Base-by-base conservation (phyloP, 2,329 filamentous ascomycete genomes). In the Cladophialophora yegresii region DNA sequence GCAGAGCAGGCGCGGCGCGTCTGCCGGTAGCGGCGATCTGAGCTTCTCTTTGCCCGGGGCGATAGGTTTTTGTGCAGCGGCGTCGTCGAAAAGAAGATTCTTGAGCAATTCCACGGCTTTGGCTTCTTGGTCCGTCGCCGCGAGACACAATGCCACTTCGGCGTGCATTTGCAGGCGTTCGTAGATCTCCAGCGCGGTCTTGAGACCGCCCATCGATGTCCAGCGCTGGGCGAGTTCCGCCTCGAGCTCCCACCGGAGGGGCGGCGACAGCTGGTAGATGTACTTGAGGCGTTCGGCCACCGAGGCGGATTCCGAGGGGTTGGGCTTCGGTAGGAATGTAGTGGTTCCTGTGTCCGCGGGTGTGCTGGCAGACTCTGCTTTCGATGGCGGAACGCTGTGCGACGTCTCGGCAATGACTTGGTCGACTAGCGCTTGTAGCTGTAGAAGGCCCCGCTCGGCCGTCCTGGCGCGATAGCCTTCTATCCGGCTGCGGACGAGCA, bases 151-250 rank as follows among this genome's bases (percentile, higher is more conserved):
- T 0, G 95, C 93, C 4, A 93, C 92, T 77, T 99, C 95, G 1
- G 95, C 91, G 92, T 95, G 98, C 76, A 98, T 88, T 62, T 92
- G 88, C 20, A 99, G 80, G 2, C 95, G 85, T 78, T 96, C 93
- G 78, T 98, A 99, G 66, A 99, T 98, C 66, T 97, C 95, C 1
- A 99, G 84, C 0, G 95, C 95, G 0, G 93, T 96, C 3, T 91
- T 84, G 1, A 99, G 80, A 47, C 92, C 96, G 9, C 95, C 95
- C 2, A 97, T 85, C 54, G 87, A 85, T 0, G 93, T 90, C 95
- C 95, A 99, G n/a, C 92, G 87, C 66, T 91, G 88, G 1, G 95
- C 95, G 13, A 99, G 83, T 75, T 99, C 95, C 0, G 93, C 89
- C 74, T 99, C 95, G 0, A 99, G 84, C 72, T 96, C 92, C 95